Percentiles rank a stretch among this genome's conserved stretches.
phyloP scores from a whole-genome alignment of 495 filamentous ascomycete genomes.

The Penicillium maclennaniae region DNA sequence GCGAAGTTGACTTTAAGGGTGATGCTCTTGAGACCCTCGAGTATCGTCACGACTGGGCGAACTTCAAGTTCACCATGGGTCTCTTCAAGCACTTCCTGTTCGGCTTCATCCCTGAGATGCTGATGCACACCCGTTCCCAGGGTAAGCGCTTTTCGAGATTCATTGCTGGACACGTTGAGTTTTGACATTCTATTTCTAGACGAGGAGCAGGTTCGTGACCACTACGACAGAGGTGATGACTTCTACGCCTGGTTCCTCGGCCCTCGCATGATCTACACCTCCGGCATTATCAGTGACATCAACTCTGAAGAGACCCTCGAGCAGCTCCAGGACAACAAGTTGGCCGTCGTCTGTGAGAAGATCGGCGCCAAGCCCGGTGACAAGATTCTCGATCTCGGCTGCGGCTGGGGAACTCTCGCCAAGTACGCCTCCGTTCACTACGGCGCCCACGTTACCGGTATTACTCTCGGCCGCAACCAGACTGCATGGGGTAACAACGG shows the following conservation, averaged over 20 bases:
- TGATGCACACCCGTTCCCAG: slow-evolving; percentile 66
- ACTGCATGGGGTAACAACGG: slow-evolving; percentile 69
- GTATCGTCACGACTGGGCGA: slow-evolving; percentile 85
- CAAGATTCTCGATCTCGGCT: slow-evolving; percentile 64
- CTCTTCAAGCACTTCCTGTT: slow-evolving; percentile 65
- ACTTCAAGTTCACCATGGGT: slow-evolving; percentile 62
- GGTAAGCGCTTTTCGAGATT: slow-evolving; percentile 34
- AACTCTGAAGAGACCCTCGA: slow-evolving; percentile 62
- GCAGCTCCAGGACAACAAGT: slow-evolving; percentile 68
- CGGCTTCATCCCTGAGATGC: slow-evolving; percentile 64
- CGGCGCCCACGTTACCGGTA: slow-evolving; percentile 60
- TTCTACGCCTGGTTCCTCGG: slow-evolving; percentile 75
- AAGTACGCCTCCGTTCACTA: slow-evolving; percentile 63
- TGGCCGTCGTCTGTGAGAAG: slow-evolving; percentile 69
- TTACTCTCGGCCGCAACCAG: slow-evolving; percentile 68
- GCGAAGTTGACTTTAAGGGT: slow-evolving; percentile 81
- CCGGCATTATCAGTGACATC: slow-evolving; percentile 64
- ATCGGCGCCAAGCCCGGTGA: slow-evolving; percentile 60
- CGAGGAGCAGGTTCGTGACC: slow-evolving; percentile 71
- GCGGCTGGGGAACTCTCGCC: slow-evolving; percentile 68
- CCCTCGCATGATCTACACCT: slow-evolving; percentile 72
- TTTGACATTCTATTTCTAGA: slow-evolving; percentile 38
- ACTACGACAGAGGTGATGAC: slow-evolving; percentile 72
- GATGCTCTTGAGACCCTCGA: slow-evolving; percentile 76
- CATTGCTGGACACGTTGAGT: neutral